Evolutionary conservation across 805 yeast genomes (phyloP), one percentile per base, ranked within the genome.

Genomic region (Naumovozyma dairenensis): DNA sequence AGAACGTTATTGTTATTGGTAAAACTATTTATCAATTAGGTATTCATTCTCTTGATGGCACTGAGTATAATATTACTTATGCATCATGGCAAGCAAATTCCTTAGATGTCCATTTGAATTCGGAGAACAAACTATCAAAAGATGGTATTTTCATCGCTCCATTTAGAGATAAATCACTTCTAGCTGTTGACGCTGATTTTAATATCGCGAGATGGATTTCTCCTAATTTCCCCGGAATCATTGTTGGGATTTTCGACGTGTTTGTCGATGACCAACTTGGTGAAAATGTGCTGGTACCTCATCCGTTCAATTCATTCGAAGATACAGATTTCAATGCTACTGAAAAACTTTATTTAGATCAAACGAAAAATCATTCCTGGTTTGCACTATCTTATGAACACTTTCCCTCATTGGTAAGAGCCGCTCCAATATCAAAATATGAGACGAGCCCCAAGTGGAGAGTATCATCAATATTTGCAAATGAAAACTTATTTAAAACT

Each of bases 21-120:
- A 78, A 73, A 53, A 77, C 87, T 0, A 74, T 76, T 0, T 82
- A 77, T 49, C 81, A 79, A 43, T 62, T 82, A 27, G 65, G 75
- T 0, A 89, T 92, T n/a, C 80, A 85, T 51, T 77, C 92, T 2
- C 74, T 70, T 45, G 69, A 73, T 39, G 74, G 74, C 39, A 61
- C 78, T 0, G 71, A 77, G 2, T 87, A 96, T 92, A 82, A 85
- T 48, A 82, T 92, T 13, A 77, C 87, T 0, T 86, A 80, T 51
- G 69, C 93, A 1, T 69, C 79, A 24, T 92, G 96, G 96, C 93
- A 92, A 7, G 94, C 94, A 29, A 89, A 89, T 55, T 77, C 83
- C 43, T 63, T 86, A 33, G 94, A 89, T 55, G 62, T 60, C 10
- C 68, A 63, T 37, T 55, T 74, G 27, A 65, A 63, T 2, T 46